phyloP scores from a whole-genome alignment of 1,284 basidiomycete genomes.

The Tilletiaria anomala region DNA sequence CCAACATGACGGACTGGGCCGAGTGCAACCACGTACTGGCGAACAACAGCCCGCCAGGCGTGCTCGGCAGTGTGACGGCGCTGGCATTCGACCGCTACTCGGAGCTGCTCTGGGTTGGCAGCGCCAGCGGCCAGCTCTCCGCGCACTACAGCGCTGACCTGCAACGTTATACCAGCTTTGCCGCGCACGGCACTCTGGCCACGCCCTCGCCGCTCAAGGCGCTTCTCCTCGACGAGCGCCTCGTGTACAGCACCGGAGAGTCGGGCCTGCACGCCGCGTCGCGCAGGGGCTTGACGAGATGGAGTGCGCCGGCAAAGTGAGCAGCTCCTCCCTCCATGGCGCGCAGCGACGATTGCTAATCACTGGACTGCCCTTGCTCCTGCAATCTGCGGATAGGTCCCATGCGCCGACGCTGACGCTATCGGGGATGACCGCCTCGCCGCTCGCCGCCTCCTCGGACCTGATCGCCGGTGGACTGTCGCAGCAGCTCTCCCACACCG shows the following conservation, averaged over 20 bases:
- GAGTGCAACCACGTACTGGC: slow-evolving; percentile 1
- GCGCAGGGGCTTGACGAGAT: slow-evolving; percentile 39
- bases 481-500: slow-evolving; percentile 10
- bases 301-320: slow-evolving; percentile 16
- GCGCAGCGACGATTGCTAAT: no score
- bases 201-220: slow-evolving; percentile 24
- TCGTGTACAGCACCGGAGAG: slow-evolving; percentile 38
- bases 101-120: slow-evolving; percentile 76
- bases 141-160: slow-evolving; percentile 59
- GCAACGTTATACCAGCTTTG: slow-evolving; percentile 46
- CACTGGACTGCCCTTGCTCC: no score
- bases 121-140: slow-evolving; percentile 56
- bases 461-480: slow-evolving; percentile 28
- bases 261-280: slow-evolving; percentile 39
- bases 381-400: neutral
- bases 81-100: slow-evolving; percentile 76
- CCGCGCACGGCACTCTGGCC: slow-evolving; percentile 40
- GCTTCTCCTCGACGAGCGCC: slow-evolving; percentile 36
- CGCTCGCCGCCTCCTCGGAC: slow-evolving; percentile 26
- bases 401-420: slow-evolving; percentile 8
- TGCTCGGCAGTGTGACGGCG: slow-evolving; percentile 12
- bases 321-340: no score
- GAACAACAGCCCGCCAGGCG: neutral
- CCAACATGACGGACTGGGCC: no score
- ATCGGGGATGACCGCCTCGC: slow-evolving; percentile 29